Evolutionary conservation across 148 eudicot species (phyloP).

Genomic region (Euryodendron excelsum): DNA sequence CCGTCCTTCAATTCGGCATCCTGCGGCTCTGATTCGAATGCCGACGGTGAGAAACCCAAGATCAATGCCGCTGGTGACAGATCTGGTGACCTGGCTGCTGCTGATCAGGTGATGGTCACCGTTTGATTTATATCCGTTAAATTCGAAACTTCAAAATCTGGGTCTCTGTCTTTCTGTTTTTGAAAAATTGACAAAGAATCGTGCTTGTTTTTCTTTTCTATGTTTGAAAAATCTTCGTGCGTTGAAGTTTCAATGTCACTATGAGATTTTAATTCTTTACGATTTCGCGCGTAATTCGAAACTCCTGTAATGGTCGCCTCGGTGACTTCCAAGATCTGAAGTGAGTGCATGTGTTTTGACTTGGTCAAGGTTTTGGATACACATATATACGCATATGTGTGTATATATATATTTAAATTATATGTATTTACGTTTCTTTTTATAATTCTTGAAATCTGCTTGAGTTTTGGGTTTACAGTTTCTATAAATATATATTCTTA

Average conservation of each 20-base stretch:
- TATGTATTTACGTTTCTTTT: neutral
- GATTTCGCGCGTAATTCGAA: constrained; percentile 50
- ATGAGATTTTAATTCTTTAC: constrained; percentile 24
- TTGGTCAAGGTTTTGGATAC: constrained; percentile 24
- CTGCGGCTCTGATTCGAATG: constrained; percentile 21
- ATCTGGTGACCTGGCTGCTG: constrained; percentile 29
- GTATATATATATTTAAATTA: neutral
- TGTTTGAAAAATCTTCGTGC: constrained; percentile 9
- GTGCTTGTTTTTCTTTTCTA: constrained; percentile 17
- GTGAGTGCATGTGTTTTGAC: constrained; percentile 36
- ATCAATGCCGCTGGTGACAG: constrained; percentile 34
- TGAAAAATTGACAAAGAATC: constrained; percentile 4
- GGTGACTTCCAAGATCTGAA: constrained; percentile 28
- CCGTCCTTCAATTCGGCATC: constrained; percentile 25
- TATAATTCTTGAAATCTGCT: constrained; percentile 12
- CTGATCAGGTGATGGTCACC: constrained; percentile 17
- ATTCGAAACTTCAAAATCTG: neutral
- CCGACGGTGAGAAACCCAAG: constrained; percentile 27
- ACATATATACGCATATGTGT: neutral
- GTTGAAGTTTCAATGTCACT: neutral
- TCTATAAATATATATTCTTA: constrained; percentile 7
- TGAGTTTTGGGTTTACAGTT: constrained; percentile 3
- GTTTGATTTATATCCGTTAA: neutral
- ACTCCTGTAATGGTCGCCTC: constrained; percentile 21
- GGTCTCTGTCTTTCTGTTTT: neutral